Conservation (phyloP, 306 rosid genomes). For the Begonia loranthoides region DNA sequence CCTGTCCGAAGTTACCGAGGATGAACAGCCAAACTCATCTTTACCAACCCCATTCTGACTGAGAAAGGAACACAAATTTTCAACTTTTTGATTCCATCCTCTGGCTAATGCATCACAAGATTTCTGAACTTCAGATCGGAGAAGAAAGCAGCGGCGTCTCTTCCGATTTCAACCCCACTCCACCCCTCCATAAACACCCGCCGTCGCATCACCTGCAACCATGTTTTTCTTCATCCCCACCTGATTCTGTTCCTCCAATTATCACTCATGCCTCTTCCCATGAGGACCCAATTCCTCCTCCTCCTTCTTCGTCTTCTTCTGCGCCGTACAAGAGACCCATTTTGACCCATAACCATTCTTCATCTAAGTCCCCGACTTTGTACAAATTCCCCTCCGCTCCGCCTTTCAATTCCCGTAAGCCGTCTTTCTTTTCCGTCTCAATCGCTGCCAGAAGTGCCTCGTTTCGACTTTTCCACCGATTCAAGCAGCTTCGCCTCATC, state of each 20-base stretch:
- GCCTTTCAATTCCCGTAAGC: slow-evolving; percentile 16
- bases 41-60: no score
- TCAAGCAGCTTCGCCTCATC: slow-evolving; percentile 37
- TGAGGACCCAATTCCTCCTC: slow-evolving; percentile 10
- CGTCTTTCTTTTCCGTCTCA: slow-evolving; percentile 23
- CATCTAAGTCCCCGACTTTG: slow-evolving; percentile 44
- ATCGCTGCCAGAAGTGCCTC: slow-evolving; percentile 31
- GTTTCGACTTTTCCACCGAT: slow-evolving; percentile 39
- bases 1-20: no score
- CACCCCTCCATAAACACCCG: slow-evolving; percentile 38
- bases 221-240: slow-evolving; percentile 7
- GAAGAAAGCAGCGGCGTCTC: slow-evolving; percentile 99
- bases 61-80: no score
- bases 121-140: slow-evolving; percentile 98
- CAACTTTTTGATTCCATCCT: neutral
- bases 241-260: slow-evolving; percentile 13
- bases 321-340: slow-evolving; percentile 59
- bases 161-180: slow-evolving; percentile 93
- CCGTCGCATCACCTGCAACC: slow-evolving; percentile 18
- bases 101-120: slow-evolving; percentile 90
- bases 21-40: no score
- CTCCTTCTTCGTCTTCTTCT: slow-evolving; percentile 21
- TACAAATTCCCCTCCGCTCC: slow-evolving; percentile 21
- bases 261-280: slow-evolving; percentile 14
- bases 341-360: slow-evolving; percentile 34